Percentiles rank a stretch among this genome's conserved stretches.
These are phyloP conservation scores for Pleodorina starrii DNA, from an alignment of 139 green algal species.

Conservation along the genomic window DNA sequence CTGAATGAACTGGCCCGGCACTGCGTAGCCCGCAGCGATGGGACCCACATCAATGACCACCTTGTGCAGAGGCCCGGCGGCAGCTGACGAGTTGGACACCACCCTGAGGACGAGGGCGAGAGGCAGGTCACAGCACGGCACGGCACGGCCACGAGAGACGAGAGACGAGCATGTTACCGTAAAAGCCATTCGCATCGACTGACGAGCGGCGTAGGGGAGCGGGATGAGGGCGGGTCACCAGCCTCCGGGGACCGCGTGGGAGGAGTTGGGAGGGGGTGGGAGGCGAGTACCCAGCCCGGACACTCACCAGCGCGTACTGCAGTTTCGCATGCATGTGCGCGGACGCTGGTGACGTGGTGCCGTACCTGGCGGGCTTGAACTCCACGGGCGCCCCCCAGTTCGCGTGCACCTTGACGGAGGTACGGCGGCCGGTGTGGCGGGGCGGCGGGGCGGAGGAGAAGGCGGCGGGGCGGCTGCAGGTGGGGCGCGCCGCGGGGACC, in stretches of 20 bases:
- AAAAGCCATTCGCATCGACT: too few relatives aligned
- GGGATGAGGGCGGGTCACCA: too few relatives aligned
- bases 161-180: too few relatives aligned
- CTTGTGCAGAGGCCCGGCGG: constrained; percentile 65
- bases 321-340: too few relatives aligned
- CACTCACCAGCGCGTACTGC: too few relatives aligned
- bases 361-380: constrained; percentile 65
- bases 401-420: constrained; percentile 54
- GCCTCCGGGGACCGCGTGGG: too few relatives aligned
- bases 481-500: background rate
- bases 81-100: constrained; percentile 37
- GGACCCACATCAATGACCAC: constrained; percentile 77
- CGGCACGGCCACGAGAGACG: background rate
- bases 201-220: too few relatives aligned
- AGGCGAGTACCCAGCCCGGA: too few relatives aligned
- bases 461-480: background rate
- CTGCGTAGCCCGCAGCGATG: constrained; percentile 78
- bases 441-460: background rate
- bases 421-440: background rate
- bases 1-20: constrained; percentile 92
- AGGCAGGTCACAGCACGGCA: background rate
- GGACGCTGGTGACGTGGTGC: too few relatives aligned
- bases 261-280: too few relatives aligned
- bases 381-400: constrained; percentile 79
- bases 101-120: constrained; percentile 16